Evolutionary conservation across 371 early-diverging fungal species (phyloP).

Genomic region (Syncephalastrum sp.): DNA sequence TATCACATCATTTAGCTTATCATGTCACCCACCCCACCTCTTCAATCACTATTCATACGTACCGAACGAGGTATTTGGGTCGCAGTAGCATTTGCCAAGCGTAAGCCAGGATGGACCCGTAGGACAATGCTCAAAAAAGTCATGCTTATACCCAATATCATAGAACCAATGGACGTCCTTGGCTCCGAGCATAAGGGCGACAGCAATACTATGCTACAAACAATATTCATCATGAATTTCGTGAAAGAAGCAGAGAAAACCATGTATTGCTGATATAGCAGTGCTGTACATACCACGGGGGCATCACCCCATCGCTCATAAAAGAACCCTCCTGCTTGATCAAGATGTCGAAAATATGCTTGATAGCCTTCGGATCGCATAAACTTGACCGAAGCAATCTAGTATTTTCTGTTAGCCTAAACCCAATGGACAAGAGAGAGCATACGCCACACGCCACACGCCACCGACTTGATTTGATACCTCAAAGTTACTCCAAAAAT

Average conservation of each 20-base stretch:
- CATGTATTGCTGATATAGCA: no score
- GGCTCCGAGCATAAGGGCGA: slow-evolving; percentile 76
- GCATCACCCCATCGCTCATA: slow-evolving; percentile 98
- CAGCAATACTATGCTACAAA: slow-evolving; percentile 79
- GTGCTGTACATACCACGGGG: slow-evolving; percentile 56
- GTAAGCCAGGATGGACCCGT: slow-evolving; percentile 48
- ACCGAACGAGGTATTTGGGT: slow-evolving; percentile 55
- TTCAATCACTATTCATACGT: slow-evolving; percentile 11
- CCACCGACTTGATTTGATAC: background rate
- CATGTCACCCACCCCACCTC: background rate
- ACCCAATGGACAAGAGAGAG: background rate
- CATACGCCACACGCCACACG: background rate
- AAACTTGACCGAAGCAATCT: slow-evolving; percentile 71
- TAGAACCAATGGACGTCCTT: slow-evolving; percentile 91
- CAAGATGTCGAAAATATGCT: slow-evolving; percentile 80
- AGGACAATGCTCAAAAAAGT: slow-evolving; percentile 70
- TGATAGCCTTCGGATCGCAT: slow-evolving; percentile 70
- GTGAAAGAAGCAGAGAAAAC: no score
- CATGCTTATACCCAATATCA: slow-evolving; percentile 85
- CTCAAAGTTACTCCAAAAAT: slow-evolving; percentile 68
- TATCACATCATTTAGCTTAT: no score
- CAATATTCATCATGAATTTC: no score
- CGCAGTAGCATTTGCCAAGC: slow-evolving; percentile 60
- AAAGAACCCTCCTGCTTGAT: slow-evolving; percentile 87
- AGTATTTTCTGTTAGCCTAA: slow-evolving; percentile 2